These are phyloP conservation scores for Mucuna pruriens DNA, from an alignment of 306 rosid genomes.

Conservation along the genomic window DNA sequence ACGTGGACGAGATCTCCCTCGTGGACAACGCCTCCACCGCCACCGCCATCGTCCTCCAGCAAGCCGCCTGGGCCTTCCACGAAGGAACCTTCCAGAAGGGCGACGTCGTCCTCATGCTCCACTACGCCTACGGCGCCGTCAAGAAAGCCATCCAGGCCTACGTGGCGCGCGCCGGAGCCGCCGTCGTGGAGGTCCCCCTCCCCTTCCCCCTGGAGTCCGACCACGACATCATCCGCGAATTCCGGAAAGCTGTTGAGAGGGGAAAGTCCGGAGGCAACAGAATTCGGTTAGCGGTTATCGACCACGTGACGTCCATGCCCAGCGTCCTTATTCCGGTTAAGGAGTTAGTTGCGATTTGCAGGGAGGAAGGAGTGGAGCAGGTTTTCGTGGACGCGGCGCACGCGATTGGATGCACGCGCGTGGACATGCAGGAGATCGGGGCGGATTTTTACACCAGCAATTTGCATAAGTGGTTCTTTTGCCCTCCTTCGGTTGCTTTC, in stretches of 20 bases:
- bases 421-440: constrained; percentile 77
- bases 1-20: constrained; percentile 73
- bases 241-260: constrained; percentile 61
- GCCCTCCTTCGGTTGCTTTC: constrained; percentile 82
- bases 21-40: constrained; percentile 95
- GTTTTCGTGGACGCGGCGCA: constrained; percentile 88
- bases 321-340: constrained; percentile 74
- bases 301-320: constrained; percentile 87
- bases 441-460: constrained; percentile 86
- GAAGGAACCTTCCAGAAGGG: constrained; percentile 64
- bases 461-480: constrained; percentile 88
- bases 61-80: constrained; percentile 66
- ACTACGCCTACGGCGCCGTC: constrained; percentile 78
- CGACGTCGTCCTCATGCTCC: constrained; percentile 77
- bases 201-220: constrained; percentile 69
- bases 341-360: constrained; percentile 73
- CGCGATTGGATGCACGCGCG: constrained; percentile 74
- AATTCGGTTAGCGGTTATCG: constrained; percentile 82
- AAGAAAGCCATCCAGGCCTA: constrained; percentile 85
- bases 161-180: constrained; percentile 72
- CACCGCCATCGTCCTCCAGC: constrained; percentile 75
- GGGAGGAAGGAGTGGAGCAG: constrained; percentile 81
- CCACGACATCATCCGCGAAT: constrained; percentile 64
- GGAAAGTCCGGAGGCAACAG: constrained; percentile 65
- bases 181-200: constrained; percentile 69